Conservation (phyloP, 148 eudicot species). For the Silene latifolia region DNA sequence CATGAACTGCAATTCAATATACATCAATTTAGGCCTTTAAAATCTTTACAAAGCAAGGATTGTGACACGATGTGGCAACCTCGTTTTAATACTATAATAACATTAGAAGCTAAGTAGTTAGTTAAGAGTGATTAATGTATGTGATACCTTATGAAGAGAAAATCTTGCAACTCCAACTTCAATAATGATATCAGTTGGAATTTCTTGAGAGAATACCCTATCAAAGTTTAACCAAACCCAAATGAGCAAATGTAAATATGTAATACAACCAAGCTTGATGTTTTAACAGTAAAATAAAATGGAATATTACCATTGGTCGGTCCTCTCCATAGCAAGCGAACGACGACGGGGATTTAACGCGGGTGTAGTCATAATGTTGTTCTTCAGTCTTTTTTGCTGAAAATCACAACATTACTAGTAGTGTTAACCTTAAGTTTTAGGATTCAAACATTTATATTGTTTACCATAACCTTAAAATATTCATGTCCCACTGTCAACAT, state of each 20-base stretch:
- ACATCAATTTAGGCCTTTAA: no score
- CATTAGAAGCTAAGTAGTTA: no score
- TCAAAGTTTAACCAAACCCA: background rate
- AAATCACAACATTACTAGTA: background rate
- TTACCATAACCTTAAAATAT: no score
- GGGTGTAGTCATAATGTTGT: conserved; percentile 37
- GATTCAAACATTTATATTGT: no score
- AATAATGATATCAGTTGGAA: conserved; percentile 74
- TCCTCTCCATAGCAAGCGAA: conserved; percentile 91
- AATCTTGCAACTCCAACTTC: conserved; percentile 58
- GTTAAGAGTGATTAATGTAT: background rate
- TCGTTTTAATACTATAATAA: no score
- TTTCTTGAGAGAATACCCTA: conserved; percentile 93
- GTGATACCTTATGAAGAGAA: conserved; percentile 79
- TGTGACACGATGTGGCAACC: no score
- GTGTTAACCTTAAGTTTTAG: background rate
- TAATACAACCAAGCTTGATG: background rate
- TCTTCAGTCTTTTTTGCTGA: background rate
- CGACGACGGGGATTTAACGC: conserved; percentile 38
- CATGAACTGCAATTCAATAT: conserved; percentile 60
- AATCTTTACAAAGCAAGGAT: no score
- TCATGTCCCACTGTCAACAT: no score
- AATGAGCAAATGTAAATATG: background rate
- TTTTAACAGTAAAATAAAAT: background rate
- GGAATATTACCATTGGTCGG: conserved; percentile 75